Conservation (phyloP, 352 stramenopile genomes). For the Phytophthora boehmeriae region DNA sequence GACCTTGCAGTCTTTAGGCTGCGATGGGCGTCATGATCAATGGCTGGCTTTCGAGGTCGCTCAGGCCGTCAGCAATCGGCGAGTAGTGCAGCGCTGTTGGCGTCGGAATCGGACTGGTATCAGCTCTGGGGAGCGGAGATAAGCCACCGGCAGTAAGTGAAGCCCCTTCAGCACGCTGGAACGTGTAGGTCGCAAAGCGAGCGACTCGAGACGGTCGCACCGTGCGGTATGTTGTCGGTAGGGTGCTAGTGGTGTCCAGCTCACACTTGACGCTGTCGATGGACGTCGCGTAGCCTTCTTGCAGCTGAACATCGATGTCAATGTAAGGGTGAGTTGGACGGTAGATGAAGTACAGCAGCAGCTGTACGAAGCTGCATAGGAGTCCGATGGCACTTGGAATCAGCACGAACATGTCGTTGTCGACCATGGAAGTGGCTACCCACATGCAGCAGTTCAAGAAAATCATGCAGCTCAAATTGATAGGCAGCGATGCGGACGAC, state of each 20-base stretch:
- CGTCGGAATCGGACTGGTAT: slow-evolving; percentile 16
- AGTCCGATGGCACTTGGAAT: slow-evolving; percentile 51
- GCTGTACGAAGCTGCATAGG: slow-evolving; percentile 44
- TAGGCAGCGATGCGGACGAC: slow-evolving; percentile 56
- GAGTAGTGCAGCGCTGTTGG: slow-evolving; percentile 19
- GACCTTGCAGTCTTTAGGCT: slow-evolving; percentile 13
- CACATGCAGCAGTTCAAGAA: slow-evolving; percentile 64
- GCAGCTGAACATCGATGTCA: slow-evolving; percentile 23
- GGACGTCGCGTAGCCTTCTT: slow-evolving; percentile 26
- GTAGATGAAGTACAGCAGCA: slow-evolving; percentile 67
- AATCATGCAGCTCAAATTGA: slow-evolving; percentile 53
- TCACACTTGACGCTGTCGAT: slow-evolving; percentile 19
- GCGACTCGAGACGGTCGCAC: slow-evolving; percentile 33
- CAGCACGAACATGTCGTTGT: slow-evolving; percentile 52
- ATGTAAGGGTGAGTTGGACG: slow-evolving; percentile 18
- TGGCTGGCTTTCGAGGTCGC: slow-evolving; percentile 28
- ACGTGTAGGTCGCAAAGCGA: slow-evolving; percentile 23
- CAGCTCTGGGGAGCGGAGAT: slow-evolving; percentile 18
- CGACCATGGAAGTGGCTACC: slow-evolving; percentile 51
- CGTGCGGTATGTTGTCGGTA: slow-evolving; percentile 24
- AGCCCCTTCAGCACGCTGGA: slow-evolving; percentile 30
- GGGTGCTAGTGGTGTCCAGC: slow-evolving; percentile 1
- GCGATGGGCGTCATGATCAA: slow-evolving; percentile 29
- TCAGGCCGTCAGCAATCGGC: slow-evolving; percentile 5
- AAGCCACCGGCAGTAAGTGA: slow-evolving; percentile 17